These are phyloP conservation scores for Chloropicon primus DNA, from an alignment of 139 green algal species.

Conservation along the genomic window DNA sequence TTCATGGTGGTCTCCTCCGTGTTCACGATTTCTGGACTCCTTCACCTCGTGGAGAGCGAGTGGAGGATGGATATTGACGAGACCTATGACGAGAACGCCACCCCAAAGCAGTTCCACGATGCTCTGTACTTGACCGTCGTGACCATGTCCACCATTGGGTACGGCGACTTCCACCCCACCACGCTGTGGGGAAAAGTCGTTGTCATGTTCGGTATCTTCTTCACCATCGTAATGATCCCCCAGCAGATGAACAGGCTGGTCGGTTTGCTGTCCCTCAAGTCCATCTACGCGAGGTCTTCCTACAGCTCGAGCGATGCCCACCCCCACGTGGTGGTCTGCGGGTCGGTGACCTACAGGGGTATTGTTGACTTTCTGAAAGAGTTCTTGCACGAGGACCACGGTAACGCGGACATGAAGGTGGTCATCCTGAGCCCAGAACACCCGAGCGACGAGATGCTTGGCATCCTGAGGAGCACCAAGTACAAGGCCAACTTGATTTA, in stretches of 20 bases:
- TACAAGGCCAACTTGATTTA: neutral
- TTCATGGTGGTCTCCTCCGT: constrained; percentile 3
- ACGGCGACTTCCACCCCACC: constrained; percentile 7
- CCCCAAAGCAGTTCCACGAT: neutral
- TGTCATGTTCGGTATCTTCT: constrained; percentile 4
- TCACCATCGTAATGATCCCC: neutral
- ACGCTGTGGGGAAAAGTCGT: neutral
- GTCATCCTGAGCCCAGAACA: neutral
- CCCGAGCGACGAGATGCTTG: neutral
- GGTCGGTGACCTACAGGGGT: neutral
- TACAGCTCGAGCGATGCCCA: neutral
- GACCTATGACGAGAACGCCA: neutral
- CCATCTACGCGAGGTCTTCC: neutral
- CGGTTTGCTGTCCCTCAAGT: neutral
- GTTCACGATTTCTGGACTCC: neutral
- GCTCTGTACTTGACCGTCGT: constrained; percentile 4
- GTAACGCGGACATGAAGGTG: neutral
- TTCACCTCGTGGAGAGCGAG: neutral
- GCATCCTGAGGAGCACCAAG: neutral
- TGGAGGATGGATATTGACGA: neutral
- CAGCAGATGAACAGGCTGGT: neutral
- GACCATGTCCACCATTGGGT: constrained; percentile 8
- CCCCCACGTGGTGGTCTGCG: neutral
- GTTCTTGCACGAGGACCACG: constrained; percentile 1
- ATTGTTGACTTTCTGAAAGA: neutral